Evolutionary conservation across 2,329 filamentous ascomycete species (phyloP), one percentile per base, ranked within the genome.

Genomic region (Coniochaeta pulveracea): DNA sequence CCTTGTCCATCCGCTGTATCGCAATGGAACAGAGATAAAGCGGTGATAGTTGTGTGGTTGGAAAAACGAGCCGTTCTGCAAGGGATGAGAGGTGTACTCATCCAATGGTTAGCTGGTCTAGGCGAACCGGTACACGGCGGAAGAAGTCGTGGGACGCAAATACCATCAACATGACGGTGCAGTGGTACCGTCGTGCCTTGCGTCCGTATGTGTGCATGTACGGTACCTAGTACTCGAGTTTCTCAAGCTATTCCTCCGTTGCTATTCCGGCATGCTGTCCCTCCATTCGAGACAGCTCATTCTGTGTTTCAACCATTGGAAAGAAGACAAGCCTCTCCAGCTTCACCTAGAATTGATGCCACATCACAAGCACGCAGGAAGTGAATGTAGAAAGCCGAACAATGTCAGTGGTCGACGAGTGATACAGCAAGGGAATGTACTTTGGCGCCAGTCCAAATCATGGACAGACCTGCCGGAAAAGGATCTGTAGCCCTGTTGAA

Each of bases 61-160:
- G 18, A 19, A 31, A 31, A 31, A 19, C 28, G 28, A 31, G 28
- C 28, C 6, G n/a, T 14, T 12, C 18, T 21, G 18, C 18, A n/a
- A 31, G 18, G 28, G 18, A 31, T 19, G 28, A 31, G n/a, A n/a
- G 28, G 10, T 12, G 16, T 21, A 6, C 10, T 19, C 18, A 9
- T 22, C 28, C 28, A 31, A 31, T 31, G 4, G 28, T 14, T 19
- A 14, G 18, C 14, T 21, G 7, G 9, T 15, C 28, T 31, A 31
- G 28, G 28, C 28, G 28, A 31, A 15, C 28, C 11, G 18, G 28
- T 31, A 31, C 28, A 31, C 28, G 11, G n/a, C n/a, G 18, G 28
- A 31, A 15, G 19, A 31, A 19, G 28, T 22, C 22, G 28, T 31
- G 18, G 18, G 28, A 31, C 28, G n/a, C 22, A 19, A 22, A 6